Conservation (phyloP, 2,329 filamentous ascomycete genomes). For the Diaporthe sp. region DNA sequence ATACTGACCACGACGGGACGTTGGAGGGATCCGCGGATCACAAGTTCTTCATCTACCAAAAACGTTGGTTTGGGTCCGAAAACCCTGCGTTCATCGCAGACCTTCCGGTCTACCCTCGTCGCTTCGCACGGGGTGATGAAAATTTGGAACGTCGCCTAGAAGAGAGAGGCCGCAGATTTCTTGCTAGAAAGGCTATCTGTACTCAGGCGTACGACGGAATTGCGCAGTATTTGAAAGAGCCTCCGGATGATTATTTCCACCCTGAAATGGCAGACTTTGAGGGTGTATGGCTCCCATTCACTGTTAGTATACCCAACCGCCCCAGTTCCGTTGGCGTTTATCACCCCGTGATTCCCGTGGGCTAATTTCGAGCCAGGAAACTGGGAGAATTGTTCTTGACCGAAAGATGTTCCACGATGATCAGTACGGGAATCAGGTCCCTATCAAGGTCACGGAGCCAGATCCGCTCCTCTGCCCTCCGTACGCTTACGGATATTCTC, state of each 20-base stretch:
- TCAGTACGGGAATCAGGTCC: not conserved
- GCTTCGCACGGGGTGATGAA: not conserved
- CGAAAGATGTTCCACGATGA: not conserved
- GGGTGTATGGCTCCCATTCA: not conserved
- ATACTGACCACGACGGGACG: not conserved
- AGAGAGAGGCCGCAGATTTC: not conserved
- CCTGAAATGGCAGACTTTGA: not conserved
- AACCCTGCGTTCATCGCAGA: not conserved
- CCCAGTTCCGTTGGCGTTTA: not conserved
- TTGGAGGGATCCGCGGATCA: not conserved
- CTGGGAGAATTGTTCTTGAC: not conserved
- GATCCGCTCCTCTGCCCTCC: not conserved
- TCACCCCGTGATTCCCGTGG: not conserved
- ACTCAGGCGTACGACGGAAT: slow-evolving; percentile 1
- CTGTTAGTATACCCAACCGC: not conserved
- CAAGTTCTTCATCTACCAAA: not conserved
- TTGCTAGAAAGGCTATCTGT: not conserved
- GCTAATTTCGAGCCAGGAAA: not conserved
- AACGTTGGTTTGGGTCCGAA: not conserved
- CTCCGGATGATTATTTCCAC: not conserved
- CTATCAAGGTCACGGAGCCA: not conserved
- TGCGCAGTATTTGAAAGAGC: not conserved
- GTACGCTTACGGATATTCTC: not conserved
- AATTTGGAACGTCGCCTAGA: not conserved
- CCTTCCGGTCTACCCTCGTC: not conserved